Evolutionary conservation across 495 filamentous ascomycete species (phyloP).

Genomic region (Physcia stellaris): DNA sequence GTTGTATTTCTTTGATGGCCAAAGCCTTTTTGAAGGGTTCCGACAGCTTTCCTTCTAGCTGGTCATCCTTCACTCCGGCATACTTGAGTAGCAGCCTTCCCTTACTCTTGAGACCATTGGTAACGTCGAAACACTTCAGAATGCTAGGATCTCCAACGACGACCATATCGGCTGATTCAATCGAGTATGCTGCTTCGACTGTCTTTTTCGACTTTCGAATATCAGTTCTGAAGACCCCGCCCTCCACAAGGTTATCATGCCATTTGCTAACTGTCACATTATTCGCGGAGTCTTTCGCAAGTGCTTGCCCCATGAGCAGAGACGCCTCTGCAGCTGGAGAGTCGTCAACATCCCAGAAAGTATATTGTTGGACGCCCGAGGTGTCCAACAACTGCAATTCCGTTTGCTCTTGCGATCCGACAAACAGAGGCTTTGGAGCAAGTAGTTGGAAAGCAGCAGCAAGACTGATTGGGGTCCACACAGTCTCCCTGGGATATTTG

Average conservation of each 20-base stretch:
- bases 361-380: conserved; percentile 57
- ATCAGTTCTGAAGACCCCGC: conserved; percentile 72
- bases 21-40: conserved; percentile 50
- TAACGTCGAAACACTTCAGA: conserved; percentile 57
- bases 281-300: conserved; percentile 58
- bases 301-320: conserved; percentile 49
- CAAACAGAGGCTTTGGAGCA: conserved; percentile 39
- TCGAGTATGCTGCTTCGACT: conserved; percentile 69
- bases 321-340: conserved; percentile 53
- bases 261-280: conserved; percentile 64
- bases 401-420: conserved; percentile 20
- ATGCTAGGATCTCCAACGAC: conserved; percentile 70
- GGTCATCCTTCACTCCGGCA: conserved; percentile 68
- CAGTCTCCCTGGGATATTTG: conserved; percentile 73
- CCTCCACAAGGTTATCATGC: conserved; percentile 78
- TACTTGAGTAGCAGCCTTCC: conserved; percentile 64
- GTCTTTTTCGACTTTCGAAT: conserved; percentile 70
- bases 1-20: conserved; percentile 47
- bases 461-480: conserved; percentile 70
- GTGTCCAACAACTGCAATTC: conserved; percentile 34
- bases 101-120: conserved; percentile 54
- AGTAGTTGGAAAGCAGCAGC: conserved; percentile 52
- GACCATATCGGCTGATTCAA: conserved; percentile 63
- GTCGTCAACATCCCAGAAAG: conserved; percentile 85
- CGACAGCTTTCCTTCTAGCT: conserved; percentile 79